Evolutionary conservation across 768 basidiomycete species (phyloP).

Genomic region (Boletus reticuloceps): DNA sequence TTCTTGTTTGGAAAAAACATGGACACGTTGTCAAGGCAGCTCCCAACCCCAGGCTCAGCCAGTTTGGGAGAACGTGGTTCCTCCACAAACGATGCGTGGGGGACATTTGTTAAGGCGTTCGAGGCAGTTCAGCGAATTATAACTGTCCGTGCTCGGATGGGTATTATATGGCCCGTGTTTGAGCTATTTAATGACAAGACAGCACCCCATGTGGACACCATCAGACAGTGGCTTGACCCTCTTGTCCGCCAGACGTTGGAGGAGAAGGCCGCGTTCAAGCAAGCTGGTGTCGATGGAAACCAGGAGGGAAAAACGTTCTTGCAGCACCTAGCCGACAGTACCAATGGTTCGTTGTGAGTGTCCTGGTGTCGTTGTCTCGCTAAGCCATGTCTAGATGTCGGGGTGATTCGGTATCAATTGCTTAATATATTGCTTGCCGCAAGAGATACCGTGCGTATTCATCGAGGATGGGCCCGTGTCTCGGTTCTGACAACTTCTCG

Average conservation of each 20-base stretch:
- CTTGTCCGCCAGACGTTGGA: conserved; percentile 54
- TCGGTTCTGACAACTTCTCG: not conserved
- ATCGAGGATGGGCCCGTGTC: not conserved
- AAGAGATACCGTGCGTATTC: conserved; percentile 63
- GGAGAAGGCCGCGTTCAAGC: conserved; percentile 39
- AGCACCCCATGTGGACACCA: conserved; percentile 32
- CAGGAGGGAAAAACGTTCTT: conserved; percentile 60
- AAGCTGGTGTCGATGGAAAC: conserved; percentile 36
- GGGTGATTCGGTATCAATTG: conserved; percentile 72
- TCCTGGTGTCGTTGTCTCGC: not conserved
- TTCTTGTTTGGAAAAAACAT: conserved; percentile 69
- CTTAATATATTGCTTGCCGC: conserved; percentile 76
- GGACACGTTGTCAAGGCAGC: conserved; percentile 52
- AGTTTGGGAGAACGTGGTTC: conserved; percentile 57
- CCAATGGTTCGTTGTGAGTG: conserved; percentile 46
- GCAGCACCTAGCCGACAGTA: conserved; percentile 64
- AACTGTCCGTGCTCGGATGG: conserved; percentile 34
- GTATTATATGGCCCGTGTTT: conserved; percentile 41
- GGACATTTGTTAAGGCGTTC: conserved; percentile 48
- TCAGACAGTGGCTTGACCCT: conserved; percentile 54
- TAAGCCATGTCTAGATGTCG: conserved; percentile 44
- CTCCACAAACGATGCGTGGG: conserved; percentile 57
- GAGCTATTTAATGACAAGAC: conserved; percentile 42
- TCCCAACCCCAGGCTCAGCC: conserved; percentile 49
- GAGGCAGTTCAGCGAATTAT: conserved; percentile 39